phyloP scores from a whole-genome alignment of 2,329 filamentous ascomycete species.

The Monilinia aucupariae region DNA sequence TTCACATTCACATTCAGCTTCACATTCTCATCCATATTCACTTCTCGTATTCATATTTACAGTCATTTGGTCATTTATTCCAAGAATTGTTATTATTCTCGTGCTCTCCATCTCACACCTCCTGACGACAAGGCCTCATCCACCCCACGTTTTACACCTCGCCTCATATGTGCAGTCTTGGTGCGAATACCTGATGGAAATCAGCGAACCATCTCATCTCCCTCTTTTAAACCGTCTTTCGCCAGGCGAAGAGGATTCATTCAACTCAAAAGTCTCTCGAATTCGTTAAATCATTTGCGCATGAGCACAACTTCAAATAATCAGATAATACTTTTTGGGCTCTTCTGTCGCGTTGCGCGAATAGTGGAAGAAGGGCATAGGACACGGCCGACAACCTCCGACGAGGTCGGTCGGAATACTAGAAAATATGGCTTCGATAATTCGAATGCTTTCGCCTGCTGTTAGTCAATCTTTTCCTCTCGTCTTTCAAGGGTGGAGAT shows the following conservation, averaged over 20 bases:
- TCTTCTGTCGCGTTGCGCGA: constrained; percentile 5
- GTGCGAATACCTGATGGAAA: constrained; percentile 2
- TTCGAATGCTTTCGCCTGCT: constrained; percentile 15
- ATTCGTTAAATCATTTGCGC: constrained; percentile 11
- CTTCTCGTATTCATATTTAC: background rate
- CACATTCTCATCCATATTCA: background rate
- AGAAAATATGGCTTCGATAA: constrained; percentile 12
- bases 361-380: constrained; percentile 1
- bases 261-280: background rate
- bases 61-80: background rate
- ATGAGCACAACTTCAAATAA: constrained; percentile 11
- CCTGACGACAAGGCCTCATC: constrained; percentile 12
- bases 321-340: background rate
- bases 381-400: background rate
- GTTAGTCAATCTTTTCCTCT: constrained; percentile 10
- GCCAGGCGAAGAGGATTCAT: constrained; percentile 6
- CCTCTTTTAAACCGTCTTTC: too few species aligned
- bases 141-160: constrained; percentile 16
- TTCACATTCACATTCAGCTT: background rate
- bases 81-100: too few species aligned
- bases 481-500: background rate
- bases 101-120: constrained; percentile 11
- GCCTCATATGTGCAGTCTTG: constrained; percentile 14
- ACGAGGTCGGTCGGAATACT: constrained; percentile 2
- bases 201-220: constrained; percentile 5